A percentile compares a stretch with the other conserved stretches of the same genome.
Conservation (phyloP, 768 basidiomycete genomes). For the Pleurotus citrinopileatus region DNA sequence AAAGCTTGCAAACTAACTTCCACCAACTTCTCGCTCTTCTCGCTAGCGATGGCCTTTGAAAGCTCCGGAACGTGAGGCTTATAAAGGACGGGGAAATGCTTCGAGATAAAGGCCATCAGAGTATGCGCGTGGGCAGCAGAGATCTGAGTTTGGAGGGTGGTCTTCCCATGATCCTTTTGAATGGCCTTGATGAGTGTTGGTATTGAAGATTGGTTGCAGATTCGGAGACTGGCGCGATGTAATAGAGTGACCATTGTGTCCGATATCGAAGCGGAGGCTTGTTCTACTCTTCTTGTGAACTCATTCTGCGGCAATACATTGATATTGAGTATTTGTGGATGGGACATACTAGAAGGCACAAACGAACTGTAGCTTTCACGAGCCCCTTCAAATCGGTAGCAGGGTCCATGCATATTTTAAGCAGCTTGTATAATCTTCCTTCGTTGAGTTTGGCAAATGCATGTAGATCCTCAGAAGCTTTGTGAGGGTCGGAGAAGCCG, state of each 20-base stretch:
- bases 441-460: slow-evolving; percentile 89
- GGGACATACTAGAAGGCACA: background rate
- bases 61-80: slow-evolving; percentile 77
- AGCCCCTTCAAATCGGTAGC: slow-evolving; percentile 81
- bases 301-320: slow-evolving; percentile 53
- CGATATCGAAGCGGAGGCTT: slow-evolving; percentile 55
- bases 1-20: slow-evolving; percentile 78
- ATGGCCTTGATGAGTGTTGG: slow-evolving; percentile 74
- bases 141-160: slow-evolving; percentile 29
- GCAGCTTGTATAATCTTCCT: slow-evolving; percentile 76
- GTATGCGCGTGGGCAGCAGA: slow-evolving; percentile 46
- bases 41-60: slow-evolving; percentile 67
- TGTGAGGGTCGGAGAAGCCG: slow-evolving; percentile 64
- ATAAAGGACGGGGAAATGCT: slow-evolving; percentile 71
- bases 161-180: slow-evolving; percentile 42
- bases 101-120: slow-evolving; percentile 62
- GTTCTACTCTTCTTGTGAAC: slow-evolving; percentile 73
- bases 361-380: slow-evolving; percentile 72
- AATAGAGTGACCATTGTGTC: slow-evolving; percentile 71
- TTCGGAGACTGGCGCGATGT: slow-evolving; percentile 64
- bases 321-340: background rate
- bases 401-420: slow-evolving; percentile 79
- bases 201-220: slow-evolving; percentile 84
- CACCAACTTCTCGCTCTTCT: slow-evolving; percentile 49
- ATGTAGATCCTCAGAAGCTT: slow-evolving; percentile 74